These are phyloP conservation scores for Artomyces pyxidatus DNA, from an alignment of 768 basidiomycete genomes.

Conservation along the genomic window DNA sequence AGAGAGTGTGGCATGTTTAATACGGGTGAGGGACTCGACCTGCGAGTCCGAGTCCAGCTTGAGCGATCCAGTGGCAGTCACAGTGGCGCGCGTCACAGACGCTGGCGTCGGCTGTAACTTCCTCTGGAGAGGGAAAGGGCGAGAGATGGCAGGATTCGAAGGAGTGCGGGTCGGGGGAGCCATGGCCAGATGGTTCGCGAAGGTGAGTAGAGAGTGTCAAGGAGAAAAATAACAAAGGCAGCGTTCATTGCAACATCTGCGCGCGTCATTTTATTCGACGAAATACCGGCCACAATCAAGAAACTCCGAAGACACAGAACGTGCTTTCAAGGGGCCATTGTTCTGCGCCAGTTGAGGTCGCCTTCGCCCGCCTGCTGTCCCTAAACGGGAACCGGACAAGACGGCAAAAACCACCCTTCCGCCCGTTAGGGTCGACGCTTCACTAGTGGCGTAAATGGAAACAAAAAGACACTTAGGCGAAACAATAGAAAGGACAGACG, in stretches of 20 bases:
- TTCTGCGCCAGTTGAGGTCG: background rate
- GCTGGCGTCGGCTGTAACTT: slow-evolving; percentile 7
- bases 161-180: slow-evolving; percentile 8
- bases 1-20: slow-evolving; percentile 1
- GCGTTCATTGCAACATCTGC: background rate
- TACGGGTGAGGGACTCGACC: background rate
- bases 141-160: slow-evolving; percentile 5
- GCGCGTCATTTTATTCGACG: slow-evolving; percentile 9
- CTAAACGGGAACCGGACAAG: too few relatives aligned
- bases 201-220: background rate
- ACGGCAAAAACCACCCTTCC: too few relatives aligned
- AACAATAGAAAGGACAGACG: slow-evolving; percentile 18
- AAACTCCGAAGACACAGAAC: background rate
- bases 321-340: slow-evolving; percentile 2
- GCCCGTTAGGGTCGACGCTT: too few relatives aligned
- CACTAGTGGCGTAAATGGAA: slow-evolving; percentile 19
- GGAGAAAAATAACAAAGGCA: background rate
- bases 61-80: background rate
- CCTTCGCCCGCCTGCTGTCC: background rate
- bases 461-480: slow-evolving; percentile 10
- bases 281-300: slow-evolving; percentile 7
- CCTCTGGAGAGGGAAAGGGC: slow-evolving; percentile 11
- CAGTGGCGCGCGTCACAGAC: slow-evolving; percentile 4
- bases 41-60: background rate
- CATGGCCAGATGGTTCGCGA: slow-evolving; percentile 4